Base-by-base conservation (phyloP, 2,329 filamentous ascomycete species). In the Teratosphaeria viscida region DNA sequence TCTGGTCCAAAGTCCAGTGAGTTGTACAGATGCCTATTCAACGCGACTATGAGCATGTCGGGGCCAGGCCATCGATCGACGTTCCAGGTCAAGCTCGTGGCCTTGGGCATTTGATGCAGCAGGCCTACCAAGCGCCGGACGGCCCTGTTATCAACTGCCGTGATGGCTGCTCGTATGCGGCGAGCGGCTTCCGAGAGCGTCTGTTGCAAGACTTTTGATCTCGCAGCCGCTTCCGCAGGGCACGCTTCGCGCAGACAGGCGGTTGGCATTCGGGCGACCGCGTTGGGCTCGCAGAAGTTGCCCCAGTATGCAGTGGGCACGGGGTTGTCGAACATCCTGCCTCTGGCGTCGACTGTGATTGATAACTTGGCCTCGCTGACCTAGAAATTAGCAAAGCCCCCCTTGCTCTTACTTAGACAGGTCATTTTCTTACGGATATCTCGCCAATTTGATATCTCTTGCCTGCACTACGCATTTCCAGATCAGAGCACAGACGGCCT, bases 41-140 rank as follows among this genome's bases (percentile, higher is more conserved):
- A 23, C 52, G 55, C 55, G 16, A 62, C 58, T 10, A 62, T 52
- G 3, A 62, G 52, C 60, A 62, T 60, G 34, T 62, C 58, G 14
- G 60, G 60, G 6, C 58, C 60, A 3, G 60, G 59, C 59, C 58
- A 62, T 26, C 60, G 49, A 47, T 60, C 49, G 58, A 62, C 60
- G 32, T 60, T 58, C 58, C 60, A 62, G 3, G 58, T 62, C 37
- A 60, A 49, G 10, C 56, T 57, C 3, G 52, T 62, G 14, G 57
- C 54, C n/a, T 60, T 55, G 29, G 58, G 47, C 54, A 62, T 59
- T 16, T 60, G 60, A 12, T 60, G 52, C 32, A 62, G 39, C 5
- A 62, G 34, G 52, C 58, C 57, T 16, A 60, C 60, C 16, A 62
- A 54, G 10, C 60, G 60, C 6, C 60, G 54, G n/a, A 62, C 58